These are phyloP conservation scores for Iodosphaeria phyllophila DNA, from an alignment of 2,329 filamentous ascomycete species.

Conservation along the genomic window DNA sequence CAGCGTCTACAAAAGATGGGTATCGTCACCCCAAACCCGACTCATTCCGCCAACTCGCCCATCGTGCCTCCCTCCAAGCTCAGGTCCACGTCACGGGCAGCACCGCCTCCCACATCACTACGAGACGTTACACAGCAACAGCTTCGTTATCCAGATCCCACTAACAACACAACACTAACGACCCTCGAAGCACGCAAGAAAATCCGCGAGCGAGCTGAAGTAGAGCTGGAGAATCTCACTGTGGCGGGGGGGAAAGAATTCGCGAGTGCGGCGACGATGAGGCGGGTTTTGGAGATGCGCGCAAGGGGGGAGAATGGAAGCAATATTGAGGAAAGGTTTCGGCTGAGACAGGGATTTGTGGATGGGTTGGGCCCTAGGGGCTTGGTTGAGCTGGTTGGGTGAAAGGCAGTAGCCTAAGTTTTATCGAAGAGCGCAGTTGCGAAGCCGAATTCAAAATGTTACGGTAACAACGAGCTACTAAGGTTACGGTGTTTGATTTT, in stretches of 20 bases:
- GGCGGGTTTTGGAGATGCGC: slow-evolving; percentile 25
- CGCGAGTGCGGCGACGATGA: slow-evolving; percentile 26
- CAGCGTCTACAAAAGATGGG: slow-evolving; percentile 34
- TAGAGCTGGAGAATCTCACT: slow-evolving; percentile 23
- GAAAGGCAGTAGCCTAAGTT: no score
- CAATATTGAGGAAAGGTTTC: slow-evolving; percentile 26
- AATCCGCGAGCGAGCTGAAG: slow-evolving; percentile 22
- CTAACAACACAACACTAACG: slow-evolving; percentile 25
- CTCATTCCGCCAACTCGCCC: slow-evolving; percentile 31
- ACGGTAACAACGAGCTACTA: no score
- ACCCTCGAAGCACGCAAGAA: slow-evolving; percentile 28
- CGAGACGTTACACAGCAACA: slow-evolving; percentile 5
- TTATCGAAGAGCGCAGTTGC: no score
- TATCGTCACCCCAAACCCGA: slow-evolving; percentile 33
- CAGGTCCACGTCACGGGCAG: no score
- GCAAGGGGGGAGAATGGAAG: slow-evolving; percentile 16
- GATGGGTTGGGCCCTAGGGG: slow-evolving; percentile 22
- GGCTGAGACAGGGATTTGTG: slow-evolving; percentile 25
- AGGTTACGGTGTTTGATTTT: no score
- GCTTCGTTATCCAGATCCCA: slow-evolving; percentile 9
- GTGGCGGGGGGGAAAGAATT: slow-evolving; percentile 25
- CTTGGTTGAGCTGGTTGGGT: slow-evolving; percentile 17
- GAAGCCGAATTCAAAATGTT: no score
- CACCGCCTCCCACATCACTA: slow-evolving; percentile 5
- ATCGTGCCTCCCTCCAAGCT: slow-evolving; percentile 19